Evolutionary conservation across 75 land plant species (phyloP), one percentile per base, ranked within the genome.

Genomic region (Pinus taeda): DNA sequence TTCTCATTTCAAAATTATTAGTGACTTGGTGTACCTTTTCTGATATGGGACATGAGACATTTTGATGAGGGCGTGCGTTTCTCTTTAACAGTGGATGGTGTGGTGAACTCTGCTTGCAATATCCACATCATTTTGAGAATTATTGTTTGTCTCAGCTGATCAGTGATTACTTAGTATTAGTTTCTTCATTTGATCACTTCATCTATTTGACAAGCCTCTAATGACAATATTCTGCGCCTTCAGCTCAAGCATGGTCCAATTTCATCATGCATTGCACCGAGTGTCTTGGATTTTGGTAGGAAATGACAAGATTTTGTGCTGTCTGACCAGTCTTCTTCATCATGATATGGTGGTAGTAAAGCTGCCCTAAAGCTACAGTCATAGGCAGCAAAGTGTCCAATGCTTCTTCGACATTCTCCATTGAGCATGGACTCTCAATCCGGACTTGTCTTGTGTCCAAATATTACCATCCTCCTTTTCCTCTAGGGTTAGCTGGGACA

Each of bases 371-470:
- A 33, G 82, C 79, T 59, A 72, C 76, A 66, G 64, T 84, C 91
- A 96, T 86, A 76, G 99, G 99, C 15, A 96, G 75, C 71, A 96
- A 79, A 59, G 99, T 88, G 73, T 90, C 89, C 60, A 96, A 72
- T 79, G 98, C 90, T 85, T 94, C 99, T 78, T 94, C 98, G 20
- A 89, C 97, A 57, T 97, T 82, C 66, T 96, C 99, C 20, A 92
- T 93, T 22, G 98, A 96, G 86, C 95, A 96, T 60, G 97, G 93
- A 91, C 99, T 96, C 82, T 96, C 99, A 75, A 96, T 91, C 75
- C 94, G 85, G 24, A 96, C 99, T 78, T 94, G 97, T 18, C 93
- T 95, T 77, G 95, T 96, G 0, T 26, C 26, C 26, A 26, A 26
- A 26, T 26, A 26, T 26, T 0, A 26, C 26, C 26, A 26, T 26